Percentiles rank a stretch among this genome's conserved stretches.
These are phyloP conservation scores for Phytophthora foliorum DNA, from an alignment of 352 stramenopile genomes.

Conservation along the genomic window DNA sequence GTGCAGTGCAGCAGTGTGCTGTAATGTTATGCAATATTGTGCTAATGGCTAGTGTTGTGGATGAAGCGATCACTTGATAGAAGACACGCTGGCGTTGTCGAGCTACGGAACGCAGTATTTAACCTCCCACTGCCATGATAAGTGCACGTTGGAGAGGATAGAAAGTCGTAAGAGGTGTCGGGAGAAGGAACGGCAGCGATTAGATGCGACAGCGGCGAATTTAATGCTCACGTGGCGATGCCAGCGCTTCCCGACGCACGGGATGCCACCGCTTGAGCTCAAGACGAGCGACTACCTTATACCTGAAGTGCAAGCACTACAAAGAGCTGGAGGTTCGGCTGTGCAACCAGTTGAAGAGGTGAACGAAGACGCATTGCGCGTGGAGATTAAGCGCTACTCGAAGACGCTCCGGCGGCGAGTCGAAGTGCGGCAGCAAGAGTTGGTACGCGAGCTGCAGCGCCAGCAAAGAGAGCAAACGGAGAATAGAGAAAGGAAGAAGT, in stretches of 20 bases:
- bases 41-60: neutral
- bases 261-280: conserved; percentile 51
- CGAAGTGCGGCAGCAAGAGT: conserved; percentile 43
- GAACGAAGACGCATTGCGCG: conserved; percentile 46
- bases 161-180: conserved; percentile 13
- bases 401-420: conserved; percentile 47
- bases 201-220: conserved; percentile 37
- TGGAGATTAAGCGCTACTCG: conserved; percentile 55
- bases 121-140: conserved; percentile 25
- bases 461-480: conserved; percentile 49
- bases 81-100: conserved; percentile 60
- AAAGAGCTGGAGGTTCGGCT: conserved; percentile 26
- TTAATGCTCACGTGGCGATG: conserved; percentile 50
- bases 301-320: conserved; percentile 38
- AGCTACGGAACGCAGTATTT: conserved; percentile 57
- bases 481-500: conserved; percentile 51
- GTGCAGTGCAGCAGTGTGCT: conserved; percentile 14
- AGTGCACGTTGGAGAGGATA: conserved; percentile 22
- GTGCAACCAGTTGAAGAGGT: conserved; percentile 31
- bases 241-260: conserved; percentile 60
- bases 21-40: neutral
- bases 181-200: conserved; percentile 10
- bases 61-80: conserved; percentile 37
- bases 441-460: conserved; percentile 44
- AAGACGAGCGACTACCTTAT: conserved; percentile 51